A percentile compares a stretch with the other conserved stretches of the same genome.
Conservation (phyloP, 2,329 filamentous ascomycete species). For the Aspergillus spinulosporus region DNA sequence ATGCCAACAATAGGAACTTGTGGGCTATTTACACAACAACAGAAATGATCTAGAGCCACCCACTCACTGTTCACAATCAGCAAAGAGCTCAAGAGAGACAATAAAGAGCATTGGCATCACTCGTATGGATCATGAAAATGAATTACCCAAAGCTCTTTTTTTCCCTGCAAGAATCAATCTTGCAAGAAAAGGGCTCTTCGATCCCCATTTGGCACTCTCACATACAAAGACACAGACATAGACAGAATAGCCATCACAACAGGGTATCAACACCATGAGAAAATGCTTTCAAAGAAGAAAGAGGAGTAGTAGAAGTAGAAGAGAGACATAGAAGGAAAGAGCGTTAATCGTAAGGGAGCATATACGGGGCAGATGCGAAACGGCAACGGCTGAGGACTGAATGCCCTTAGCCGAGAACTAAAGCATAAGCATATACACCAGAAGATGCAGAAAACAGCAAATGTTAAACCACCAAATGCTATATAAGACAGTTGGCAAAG, state of each 20-base stretch:
- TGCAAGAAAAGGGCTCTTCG: conserved; percentile 6
- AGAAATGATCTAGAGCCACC: conserved; percentile 12
- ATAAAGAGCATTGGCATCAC: background rate
- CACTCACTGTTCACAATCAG: conserved; percentile 7
- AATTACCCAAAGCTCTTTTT: background rate
- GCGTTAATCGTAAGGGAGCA: conserved; percentile 40
- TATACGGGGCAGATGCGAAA: conserved; percentile 20
- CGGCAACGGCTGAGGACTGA: conserved; percentile 5
- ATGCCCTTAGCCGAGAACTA: conserved; percentile 18
- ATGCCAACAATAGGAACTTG: conserved; percentile 26
- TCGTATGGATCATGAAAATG: background rate
- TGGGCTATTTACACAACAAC: conserved; percentile 24
- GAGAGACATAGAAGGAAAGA: conserved; percentile 17
- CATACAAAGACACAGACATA: conserved; percentile 9
- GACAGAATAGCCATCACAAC: conserved; percentile 32
- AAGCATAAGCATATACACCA: conserved; percentile 31
- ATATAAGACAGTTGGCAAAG: conserved; percentile 21
- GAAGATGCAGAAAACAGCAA: conserved; percentile 21
- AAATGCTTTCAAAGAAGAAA: conserved; percentile 35
- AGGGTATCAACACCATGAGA: conserved; percentile 48
- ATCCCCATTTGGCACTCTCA: conserved; percentile 5
- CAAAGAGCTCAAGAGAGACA: background rate
- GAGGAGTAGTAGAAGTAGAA: conserved; percentile 10
- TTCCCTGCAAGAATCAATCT: background rate
- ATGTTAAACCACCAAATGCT: conserved; percentile 19